Evolutionary conservation across 345 rosid species (phyloP).

Genomic region (Salix dunnii): DNA sequence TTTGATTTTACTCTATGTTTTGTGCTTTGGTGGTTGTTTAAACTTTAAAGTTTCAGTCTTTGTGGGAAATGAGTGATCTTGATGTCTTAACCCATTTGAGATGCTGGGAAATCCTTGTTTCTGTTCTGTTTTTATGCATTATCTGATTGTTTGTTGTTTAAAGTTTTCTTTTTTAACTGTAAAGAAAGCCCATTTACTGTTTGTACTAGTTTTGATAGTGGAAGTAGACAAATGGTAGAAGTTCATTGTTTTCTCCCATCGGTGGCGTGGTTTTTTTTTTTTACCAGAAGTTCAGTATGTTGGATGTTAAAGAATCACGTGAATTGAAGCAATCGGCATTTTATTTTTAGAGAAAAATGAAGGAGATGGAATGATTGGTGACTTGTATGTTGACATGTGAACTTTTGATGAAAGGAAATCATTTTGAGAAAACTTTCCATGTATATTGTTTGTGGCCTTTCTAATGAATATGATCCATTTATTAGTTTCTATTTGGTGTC

Average conservation of each 20-base stretch:
- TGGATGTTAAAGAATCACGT: background rate
- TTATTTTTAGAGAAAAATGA: background rate
- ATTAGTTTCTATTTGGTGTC: background rate
- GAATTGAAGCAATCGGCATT: background rate
- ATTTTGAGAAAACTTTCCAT: background rate
- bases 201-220: background rate
- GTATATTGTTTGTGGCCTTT: background rate
- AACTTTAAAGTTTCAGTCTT: background rate
- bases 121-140: background rate
- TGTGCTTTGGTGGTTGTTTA: background rate
- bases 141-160: background rate
- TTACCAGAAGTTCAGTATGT: background rate
- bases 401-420: background rate
- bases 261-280: background rate
- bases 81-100: conserved; percentile 1
- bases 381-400: background rate
- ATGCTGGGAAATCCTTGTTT: background rate
- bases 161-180: background rate
- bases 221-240: background rate
- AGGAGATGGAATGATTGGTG: background rate
- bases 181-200: background rate
- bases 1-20: too few relatives aligned
- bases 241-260: background rate
- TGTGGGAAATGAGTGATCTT: conserved; percentile 8
- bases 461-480: background rate